Conservation (phyloP, 805 yeast species). For the Huiozyma sinensis region DNA sequence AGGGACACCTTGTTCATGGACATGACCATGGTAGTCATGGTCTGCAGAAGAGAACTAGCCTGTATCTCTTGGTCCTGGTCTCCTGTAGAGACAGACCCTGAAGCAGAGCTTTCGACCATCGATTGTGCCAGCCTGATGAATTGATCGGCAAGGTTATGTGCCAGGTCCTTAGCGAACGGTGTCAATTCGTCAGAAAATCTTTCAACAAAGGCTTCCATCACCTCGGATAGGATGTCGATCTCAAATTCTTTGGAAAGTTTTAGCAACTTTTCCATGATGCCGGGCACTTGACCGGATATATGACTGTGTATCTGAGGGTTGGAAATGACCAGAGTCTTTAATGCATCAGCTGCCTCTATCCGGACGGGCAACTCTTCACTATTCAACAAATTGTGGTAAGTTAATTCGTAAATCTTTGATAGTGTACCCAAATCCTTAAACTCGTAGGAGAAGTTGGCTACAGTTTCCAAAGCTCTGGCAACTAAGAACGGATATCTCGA, state of each 20-base stretch:
- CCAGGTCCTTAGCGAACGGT: conserved; percentile 71
- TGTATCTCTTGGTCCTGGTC: conserved; percentile 57
- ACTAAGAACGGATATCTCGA: conserved; percentile 51
- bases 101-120: conserved; percentile 36
- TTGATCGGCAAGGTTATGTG: conserved; percentile 49
- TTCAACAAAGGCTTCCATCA: conserved; percentile 94
- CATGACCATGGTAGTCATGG: conserved; percentile 62
- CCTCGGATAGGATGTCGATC: conserved; percentile 72
- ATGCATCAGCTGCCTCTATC: conserved; percentile 78
- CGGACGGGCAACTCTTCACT: conserved; percentile 59
- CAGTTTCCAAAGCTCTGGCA: conserved; percentile 59
- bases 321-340: conserved; percentile 67
- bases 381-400: conserved; percentile 30
- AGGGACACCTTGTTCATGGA: conserved; percentile 51
- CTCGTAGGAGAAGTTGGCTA: conserved; percentile 30
- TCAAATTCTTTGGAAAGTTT: conserved; percentile 72
- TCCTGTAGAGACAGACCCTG: conserved; percentile 22
- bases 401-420: conserved; percentile 32
- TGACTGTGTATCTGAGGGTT: conserved; percentile 55
- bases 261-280: conserved; percentile 70
- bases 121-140: conserved; percentile 48
- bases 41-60: conserved; percentile 55
- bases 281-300: conserved; percentile 61
- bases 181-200: conserved; percentile 75
- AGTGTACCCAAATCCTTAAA: conserved; percentile 30